phyloP scores from a whole-genome alignment of 176 grass and related monocot genomes.

The Panicum miliaceum region DNA sequence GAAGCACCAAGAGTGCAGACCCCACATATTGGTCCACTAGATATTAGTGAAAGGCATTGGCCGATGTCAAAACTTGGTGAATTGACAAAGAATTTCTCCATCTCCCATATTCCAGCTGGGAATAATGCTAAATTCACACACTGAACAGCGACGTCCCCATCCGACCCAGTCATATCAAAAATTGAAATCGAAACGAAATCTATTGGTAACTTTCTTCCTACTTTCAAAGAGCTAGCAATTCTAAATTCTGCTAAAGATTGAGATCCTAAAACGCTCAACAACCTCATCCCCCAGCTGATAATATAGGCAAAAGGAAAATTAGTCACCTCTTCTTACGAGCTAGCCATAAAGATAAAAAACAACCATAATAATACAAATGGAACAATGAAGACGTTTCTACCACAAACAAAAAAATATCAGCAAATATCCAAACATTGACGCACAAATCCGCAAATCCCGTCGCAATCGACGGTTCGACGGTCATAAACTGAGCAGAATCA shows the following conservation, averaged over 20 bases:
- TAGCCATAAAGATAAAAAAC: not conserved
- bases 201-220: not conserved
- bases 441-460: conserved; percentile 30
- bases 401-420: conserved; percentile 10
- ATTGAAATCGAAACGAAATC: conserved; percentile 24
- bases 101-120: conserved; percentile 12
- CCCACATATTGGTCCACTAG: conserved; percentile 21
- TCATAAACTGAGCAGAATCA: not conserved
- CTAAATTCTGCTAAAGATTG: conserved; percentile 1
- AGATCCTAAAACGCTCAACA: conserved; percentile 20
- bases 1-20: conserved; percentile 26
- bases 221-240: not conserved
- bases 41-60: conserved; percentile 22
- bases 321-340: not conserved
- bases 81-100: conserved; percentile 29
- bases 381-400: not conserved
- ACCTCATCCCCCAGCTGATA: not conserved
- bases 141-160: not conserved
- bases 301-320: not conserved
- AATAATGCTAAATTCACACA: not conserved
- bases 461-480: not conserved
- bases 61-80: not conserved
- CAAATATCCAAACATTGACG: conserved; percentile 18
- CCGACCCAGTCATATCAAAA: not conserved
- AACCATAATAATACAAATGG: not conserved